Evolutionary conservation across 2,329 filamentous ascomycete genomes (phyloP).

Genomic region (Aspergillus sp.): DNA sequence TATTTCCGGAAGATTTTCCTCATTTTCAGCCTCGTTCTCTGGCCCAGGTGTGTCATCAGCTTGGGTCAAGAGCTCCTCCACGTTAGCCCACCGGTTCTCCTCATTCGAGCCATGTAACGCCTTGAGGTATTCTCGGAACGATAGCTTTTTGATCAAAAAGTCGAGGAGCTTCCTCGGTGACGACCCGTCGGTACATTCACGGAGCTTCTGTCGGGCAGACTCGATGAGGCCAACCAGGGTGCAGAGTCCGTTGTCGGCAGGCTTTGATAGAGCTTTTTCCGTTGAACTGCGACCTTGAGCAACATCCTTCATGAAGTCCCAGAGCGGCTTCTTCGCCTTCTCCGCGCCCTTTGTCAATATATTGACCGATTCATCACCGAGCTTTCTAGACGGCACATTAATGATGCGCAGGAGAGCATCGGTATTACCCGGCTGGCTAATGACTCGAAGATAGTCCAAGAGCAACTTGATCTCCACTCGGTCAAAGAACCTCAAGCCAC

Average conservation of each 20-base stretch:
- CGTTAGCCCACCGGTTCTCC: conserved; percentile 81
- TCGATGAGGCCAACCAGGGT: conserved; percentile 63
- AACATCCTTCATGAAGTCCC: conserved; percentile 67
- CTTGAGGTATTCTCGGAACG: conserved; percentile 73
- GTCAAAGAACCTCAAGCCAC: conserved; percentile 88
- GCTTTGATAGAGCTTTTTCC: conserved; percentile 57
- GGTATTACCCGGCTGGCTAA: conserved; percentile 82
- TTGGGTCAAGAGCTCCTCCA: conserved; percentile 82
- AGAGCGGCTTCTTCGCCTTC: conserved; percentile 67
- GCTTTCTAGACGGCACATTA: conserved; percentile 77
- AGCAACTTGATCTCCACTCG: conserved; percentile 83
- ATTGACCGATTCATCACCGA: conserved; percentile 78
- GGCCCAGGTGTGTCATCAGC: conserved; percentile 67
- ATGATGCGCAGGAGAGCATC: conserved; percentile 82
- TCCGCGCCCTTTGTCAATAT: conserved; percentile 76
- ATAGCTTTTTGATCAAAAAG: conserved; percentile 64
- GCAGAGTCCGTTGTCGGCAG: conserved; percentile 59
- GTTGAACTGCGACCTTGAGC: conserved; percentile 55
- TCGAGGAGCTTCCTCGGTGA: conserved; percentile 54
- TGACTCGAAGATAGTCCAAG: conserved; percentile 82
- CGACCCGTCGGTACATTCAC: conserved; percentile 43
- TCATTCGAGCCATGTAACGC: conserved; percentile 71
- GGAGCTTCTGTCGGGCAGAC: conserved; percentile 57
- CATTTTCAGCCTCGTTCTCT: conserved; percentile 55
- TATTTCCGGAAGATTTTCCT: conserved; percentile 63